Evolutionary conservation across 2,329 filamentous ascomycete genomes (phyloP).

Genomic region (Sclerotinia sclerotiorum): DNA sequence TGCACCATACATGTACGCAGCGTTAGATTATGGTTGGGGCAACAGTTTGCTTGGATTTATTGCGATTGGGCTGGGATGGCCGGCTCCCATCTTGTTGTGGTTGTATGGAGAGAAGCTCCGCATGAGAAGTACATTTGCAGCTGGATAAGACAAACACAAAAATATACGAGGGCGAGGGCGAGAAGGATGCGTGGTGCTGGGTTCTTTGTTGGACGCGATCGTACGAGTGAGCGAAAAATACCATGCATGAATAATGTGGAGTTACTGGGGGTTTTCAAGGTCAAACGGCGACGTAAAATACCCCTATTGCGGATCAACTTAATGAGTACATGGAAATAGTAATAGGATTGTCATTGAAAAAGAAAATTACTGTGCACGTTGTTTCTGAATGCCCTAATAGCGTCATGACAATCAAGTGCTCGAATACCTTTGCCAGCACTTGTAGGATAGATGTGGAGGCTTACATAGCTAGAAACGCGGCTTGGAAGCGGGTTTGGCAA

Average conservation of each 20-base stretch:
- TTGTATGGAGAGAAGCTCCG: conserved; percentile 43
- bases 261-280: not conserved
- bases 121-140: conserved; percentile 46
- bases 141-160: conserved; percentile 29
- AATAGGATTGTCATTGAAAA: not conserved
- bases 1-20: conserved; percentile 38
- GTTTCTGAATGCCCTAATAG: not conserved
- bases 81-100: conserved; percentile 49
- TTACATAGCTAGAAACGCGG: not conserved
- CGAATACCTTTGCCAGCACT: not conserved
- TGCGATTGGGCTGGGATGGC: conserved; percentile 51
- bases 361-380: not conserved
- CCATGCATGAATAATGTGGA: not conserved
- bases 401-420: not conserved
- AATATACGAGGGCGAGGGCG: not conserved
- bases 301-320: not conserved
- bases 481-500: too few species aligned
- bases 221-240: not conserved
- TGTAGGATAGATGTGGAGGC: not conserved
- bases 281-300: not conserved
- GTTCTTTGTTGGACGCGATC: not conserved
- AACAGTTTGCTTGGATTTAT: conserved; percentile 50
- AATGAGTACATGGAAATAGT: not conserved
- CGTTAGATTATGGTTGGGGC: conserved; percentile 49
- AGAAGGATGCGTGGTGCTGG: not conserved